Percentiles rank a stretch among this genome's conserved stretches.
phyloP scores from a whole-genome alignment of 2,329 filamentous ascomycete genomes.

The Tolypocladium capitatum region DNA sequence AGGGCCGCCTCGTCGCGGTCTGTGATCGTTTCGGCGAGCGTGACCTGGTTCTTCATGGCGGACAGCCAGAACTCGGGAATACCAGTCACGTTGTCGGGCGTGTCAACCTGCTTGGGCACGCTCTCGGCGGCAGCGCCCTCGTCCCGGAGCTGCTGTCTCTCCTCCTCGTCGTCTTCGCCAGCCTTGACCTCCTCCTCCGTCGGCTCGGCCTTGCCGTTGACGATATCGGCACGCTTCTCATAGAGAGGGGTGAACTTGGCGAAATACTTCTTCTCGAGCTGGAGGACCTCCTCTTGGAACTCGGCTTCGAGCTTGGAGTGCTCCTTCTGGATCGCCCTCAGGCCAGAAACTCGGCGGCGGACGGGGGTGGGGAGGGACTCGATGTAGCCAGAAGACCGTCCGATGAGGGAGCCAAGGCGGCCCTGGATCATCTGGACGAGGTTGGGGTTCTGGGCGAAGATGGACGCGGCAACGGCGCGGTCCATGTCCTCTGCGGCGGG shows the following conservation, averaged over 20 bases:
- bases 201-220: slow-evolving; percentile 79
- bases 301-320: slow-evolving; percentile 96
- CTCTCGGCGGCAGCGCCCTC: slow-evolving; percentile 43
- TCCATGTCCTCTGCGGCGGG: slow-evolving; percentile 68
- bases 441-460: slow-evolving; percentile 91
- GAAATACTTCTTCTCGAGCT: slow-evolving; percentile 99
- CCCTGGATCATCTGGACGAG: slow-evolving; percentile 97
- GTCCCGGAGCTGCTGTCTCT: slow-evolving; percentile 60
- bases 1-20: slow-evolving; percentile 91
- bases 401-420: slow-evolving; percentile 84
- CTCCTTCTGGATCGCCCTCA: slow-evolving; percentile 97
- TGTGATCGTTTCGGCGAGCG: slow-evolving; percentile 95
- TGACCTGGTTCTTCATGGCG: slow-evolving; percentile 99
- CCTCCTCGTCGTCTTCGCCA: slow-evolving; percentile 66
- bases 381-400: slow-evolving; percentile 92
- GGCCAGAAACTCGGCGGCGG: slow-evolving; percentile 81
- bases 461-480: slow-evolving; percentile 70
- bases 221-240: slow-evolving; percentile 82
- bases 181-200: slow-evolving; percentile 76
- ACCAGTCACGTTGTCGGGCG: slow-evolving; percentile 49
- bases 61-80: slow-evolving; percentile 99
- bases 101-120: slow-evolving; percentile 42
- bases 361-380: slow-evolving; percentile 85
- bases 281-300: slow-evolving; percentile 95
- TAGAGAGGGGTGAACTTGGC: slow-evolving; percentile 97